Conservation (phyloP, 306 rosid genomes). For the Quercus cerris region DNA sequence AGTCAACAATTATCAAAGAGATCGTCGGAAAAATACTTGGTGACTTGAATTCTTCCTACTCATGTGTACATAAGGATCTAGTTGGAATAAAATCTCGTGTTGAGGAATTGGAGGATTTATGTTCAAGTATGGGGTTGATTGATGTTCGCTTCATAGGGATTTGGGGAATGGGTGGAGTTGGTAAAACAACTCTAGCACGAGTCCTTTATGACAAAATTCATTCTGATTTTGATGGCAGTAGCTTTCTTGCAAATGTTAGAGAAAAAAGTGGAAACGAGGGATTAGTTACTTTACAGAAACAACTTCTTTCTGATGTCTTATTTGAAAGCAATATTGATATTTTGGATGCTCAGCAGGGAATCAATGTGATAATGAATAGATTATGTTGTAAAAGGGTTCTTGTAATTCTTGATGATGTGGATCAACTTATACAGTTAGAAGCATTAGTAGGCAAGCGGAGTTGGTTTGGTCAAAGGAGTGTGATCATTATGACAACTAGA, state of each 20-base stretch:
- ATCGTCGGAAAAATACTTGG: too few species aligned
- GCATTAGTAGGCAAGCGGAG: neutral
- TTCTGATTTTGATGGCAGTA: neutral
- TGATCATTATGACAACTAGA: neutral
- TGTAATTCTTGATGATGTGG: neutral
- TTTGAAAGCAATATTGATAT: too few species aligned
- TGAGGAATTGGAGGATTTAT: neutral
- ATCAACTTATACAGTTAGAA: neutral
- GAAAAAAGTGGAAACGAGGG: too few species aligned
- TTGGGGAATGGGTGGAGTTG: constrained; percentile 29
- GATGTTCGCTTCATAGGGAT: constrained; percentile 4
- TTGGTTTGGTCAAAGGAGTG: neutral
- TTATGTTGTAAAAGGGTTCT: constrained; percentile 5
- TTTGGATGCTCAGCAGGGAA: too few species aligned
- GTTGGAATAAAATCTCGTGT: constrained; percentile 10
- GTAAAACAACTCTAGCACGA: constrained; percentile 21
- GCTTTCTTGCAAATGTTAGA: constrained; percentile 14
- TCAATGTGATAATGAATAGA: too few species aligned
- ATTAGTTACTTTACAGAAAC: too few species aligned
- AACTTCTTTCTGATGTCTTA: too few species aligned
- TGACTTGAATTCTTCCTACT: too few species aligned
- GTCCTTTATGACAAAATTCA: constrained; percentile 8
- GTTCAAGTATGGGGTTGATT: neutral
- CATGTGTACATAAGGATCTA: neutral
- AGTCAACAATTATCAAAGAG: too few species aligned